A percentile compares a stretch with the other conserved stretches of the same genome.
These are phyloP conservation scores for Linderina pennispora DNA, from an alignment of 192 early-diverging fungal species.

Conservation along the genomic window DNA sequence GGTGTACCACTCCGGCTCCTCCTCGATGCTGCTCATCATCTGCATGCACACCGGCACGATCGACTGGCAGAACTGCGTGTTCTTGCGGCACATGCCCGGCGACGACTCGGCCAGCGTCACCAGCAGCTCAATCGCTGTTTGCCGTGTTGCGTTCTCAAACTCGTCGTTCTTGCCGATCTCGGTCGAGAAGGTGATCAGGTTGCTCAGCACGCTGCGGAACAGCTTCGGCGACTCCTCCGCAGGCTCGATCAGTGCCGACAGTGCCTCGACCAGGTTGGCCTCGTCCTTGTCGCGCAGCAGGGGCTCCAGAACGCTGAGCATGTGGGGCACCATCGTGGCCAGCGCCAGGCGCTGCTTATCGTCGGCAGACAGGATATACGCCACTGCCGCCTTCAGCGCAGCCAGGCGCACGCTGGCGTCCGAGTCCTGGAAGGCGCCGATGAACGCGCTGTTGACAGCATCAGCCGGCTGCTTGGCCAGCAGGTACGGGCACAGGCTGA, in stretches of 20 bases:
- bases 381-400: constrained; percentile 66
- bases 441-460: constrained; percentile 66
- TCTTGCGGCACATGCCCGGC: constrained; percentile 88
- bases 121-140: constrained; percentile 87
- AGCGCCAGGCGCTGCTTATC: constrained; percentile 41
- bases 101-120: constrained; percentile 85
- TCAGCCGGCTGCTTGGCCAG: constrained; percentile 66
- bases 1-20: constrained; percentile 89
- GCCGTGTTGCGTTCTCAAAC: constrained; percentile 77
- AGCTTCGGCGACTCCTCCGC: constrained; percentile 77
- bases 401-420: constrained; percentile 66
- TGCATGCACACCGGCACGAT: constrained; percentile 85
- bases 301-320: constrained; percentile 74
- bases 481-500: constrained; percentile 74
- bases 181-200: constrained; percentile 68
- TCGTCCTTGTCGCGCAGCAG: constrained; percentile 68
- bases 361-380: constrained; percentile 68
- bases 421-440: constrained; percentile 63
- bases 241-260: constrained; percentile 79
- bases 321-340: constrained; percentile 63
- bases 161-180: constrained; percentile 73
- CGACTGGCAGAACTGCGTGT: constrained; percentile 66
- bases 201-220: constrained; percentile 73
- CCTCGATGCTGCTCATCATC: constrained; percentile 90
- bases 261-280: constrained; percentile 59